Evolutionary conservation across 1,139 yeast species (phyloP), one percentile per base, ranked within the genome.

Genomic region (Geotrichum candidum): DNA sequence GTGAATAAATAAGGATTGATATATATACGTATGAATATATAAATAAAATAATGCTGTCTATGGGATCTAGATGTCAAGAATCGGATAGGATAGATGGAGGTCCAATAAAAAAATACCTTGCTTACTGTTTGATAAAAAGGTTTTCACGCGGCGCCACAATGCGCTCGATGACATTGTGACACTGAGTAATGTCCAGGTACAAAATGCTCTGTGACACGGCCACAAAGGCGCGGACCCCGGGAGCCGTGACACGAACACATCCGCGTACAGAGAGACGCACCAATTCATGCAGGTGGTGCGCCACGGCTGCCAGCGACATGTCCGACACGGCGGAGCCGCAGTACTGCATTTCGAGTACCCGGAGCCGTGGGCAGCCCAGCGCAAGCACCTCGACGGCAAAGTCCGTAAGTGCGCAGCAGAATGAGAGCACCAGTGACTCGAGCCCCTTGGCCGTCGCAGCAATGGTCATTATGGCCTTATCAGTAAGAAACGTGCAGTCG

Each of bases 251-350:
- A 65, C 92, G 77, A 13, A 86, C 80, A 73, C 95, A 88, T 1
- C 94, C 94, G 56, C 84, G 84, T 33, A 87, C 76, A 2, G 78
- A 75, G 61, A 88, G 75, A 31, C 74, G 72, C 61, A 81, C 80
- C 63, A 88, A 74, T 51, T 77, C 72, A 64, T 78, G 72, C 62
- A 84, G 73, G 62, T 82, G 84, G 54, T 85, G 73, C 1, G 89
- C 84, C n/a, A 88, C 78, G 0, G 87, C 82, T 38, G 84, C 79
- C 55, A 87, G 72, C 0, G 90, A 84, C 27, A 86, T 80, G 69
- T 88, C 94, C 69, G 90, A 84, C 3, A 88, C 90, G 0, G 94
- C 92, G 57, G 88, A 82, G 1, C 94, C 94, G 74, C 94, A 88
- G 69, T 86, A 88, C 13, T 90, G 84, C 59, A 87, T 72, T 66